Evolutionary conservation across 2,329 filamentous ascomycete species (phyloP), one percentile per base, ranked within the genome.

Genomic region (Fusarium metavorans): DNA sequence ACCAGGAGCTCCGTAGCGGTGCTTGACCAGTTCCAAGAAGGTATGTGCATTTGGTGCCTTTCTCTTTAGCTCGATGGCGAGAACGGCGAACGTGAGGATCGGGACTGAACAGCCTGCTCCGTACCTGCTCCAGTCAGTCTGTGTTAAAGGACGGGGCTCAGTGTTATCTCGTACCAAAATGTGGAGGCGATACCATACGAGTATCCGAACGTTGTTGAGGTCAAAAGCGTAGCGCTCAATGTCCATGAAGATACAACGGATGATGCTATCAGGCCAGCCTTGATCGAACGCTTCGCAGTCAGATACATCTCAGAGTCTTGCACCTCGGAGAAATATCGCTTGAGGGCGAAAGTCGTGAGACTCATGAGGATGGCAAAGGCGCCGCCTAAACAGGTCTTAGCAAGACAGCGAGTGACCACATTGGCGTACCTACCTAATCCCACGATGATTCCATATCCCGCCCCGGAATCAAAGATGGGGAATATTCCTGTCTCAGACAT

Each of bases 271-370:
- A 58, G 34, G 4, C 54, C 54, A 13, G 34, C 34, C 4, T 35
- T 35, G 5, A 58, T 35, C 1, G 54, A 58, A 13, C 54, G 54
- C 6, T 58, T 58, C 2, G 54, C 54, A 1, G 34, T 35, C 9
- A 58, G 32, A 35, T 37, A 58, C 54, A 58, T 58, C 32, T 58
- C 54, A 1, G 54, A 58, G 45, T 52, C 45, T 52, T 52, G 45
- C 9, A 52, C 25, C 1, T 52, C 45, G 3, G 45, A 52, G 25
- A 52, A 52, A 27, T 52, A 52, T 52, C 45, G 10, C 25, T 52
- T 52, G 9, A 52, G 25, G 13, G 45, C 45, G 7, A 52, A 52
- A 13, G 45, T 52, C 16, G 45, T 52, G 16, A 52, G 45, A 30
- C 45, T 52, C 45, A 52, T 52, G 16, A 52, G 25, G 16, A 52